Percentiles rank a stretch among this genome's conserved stretches.
These are phyloP conservation scores for Suillus sp. DNA, from an alignment of 768 basidiomycete species.

Conservation along the genomic window DNA sequence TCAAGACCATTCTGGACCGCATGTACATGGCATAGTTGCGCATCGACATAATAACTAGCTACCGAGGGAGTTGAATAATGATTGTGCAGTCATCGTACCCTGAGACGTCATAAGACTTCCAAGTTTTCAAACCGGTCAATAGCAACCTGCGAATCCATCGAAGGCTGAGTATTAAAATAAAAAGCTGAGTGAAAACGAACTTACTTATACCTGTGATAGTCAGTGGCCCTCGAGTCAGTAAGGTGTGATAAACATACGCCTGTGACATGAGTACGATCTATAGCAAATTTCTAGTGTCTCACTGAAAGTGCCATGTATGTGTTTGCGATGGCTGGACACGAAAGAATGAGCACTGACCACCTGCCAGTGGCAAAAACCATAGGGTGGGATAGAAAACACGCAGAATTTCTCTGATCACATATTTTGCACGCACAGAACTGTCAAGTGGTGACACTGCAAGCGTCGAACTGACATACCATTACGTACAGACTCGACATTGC, in stretches of 20 bases:
- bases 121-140: constrained; percentile 17
- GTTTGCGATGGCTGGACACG: constrained; percentile 20
- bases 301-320: constrained; percentile 21
- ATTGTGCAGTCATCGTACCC: too few relatives aligned
- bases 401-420: background rate
- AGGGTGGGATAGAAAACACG: background rate
- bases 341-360: background rate
- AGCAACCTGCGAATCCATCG: constrained; percentile 14
- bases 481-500: constrained; percentile 23
- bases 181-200: background rate
- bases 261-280: background rate
- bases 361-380: background rate
- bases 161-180: too few relatives aligned
- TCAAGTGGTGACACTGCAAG: background rate
- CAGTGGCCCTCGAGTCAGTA: background rate
- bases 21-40: constrained; percentile 27
- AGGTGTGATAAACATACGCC: background rate
- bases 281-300: background rate
- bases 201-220: constrained; percentile 13
- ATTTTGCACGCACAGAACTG: constrained; percentile 13
- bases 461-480: constrained; percentile 12
- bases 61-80: too few relatives aligned
- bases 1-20: constrained; percentile 15
- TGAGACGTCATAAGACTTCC: too few relatives aligned
- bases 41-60: constrained; percentile 24